Evolutionary conservation across 768 basidiomycete genomes (phyloP).

Genomic region (Termitomyces sp.): DNA sequence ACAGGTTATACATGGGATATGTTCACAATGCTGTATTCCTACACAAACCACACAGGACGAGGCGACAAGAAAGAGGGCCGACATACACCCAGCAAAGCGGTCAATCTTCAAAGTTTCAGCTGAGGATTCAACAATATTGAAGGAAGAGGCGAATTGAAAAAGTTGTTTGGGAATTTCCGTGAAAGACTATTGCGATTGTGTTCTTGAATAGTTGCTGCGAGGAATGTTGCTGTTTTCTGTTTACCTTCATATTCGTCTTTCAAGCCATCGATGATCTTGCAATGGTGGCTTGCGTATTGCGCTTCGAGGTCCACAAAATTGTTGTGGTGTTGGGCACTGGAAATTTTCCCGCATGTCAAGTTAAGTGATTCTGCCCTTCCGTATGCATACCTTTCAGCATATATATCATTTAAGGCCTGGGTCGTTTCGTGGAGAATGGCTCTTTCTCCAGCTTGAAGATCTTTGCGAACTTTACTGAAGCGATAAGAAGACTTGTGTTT

Average conservation of each 20-base stretch:
- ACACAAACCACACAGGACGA: not conserved
- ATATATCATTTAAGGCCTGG: constrained; percentile 43
- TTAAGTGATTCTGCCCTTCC: not conserved
- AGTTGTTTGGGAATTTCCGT: constrained; percentile 47
- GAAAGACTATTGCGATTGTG: constrained; percentile 49
- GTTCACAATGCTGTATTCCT: not conserved
- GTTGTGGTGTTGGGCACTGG: constrained; percentile 53
- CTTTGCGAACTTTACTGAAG: constrained; percentile 47
- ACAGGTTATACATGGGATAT: not conserved
- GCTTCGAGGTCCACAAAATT: constrained; percentile 53
- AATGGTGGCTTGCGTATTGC: constrained; percentile 46
- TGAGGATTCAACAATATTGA: constrained; percentile 19
- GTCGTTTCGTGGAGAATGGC: constrained; percentile 46
- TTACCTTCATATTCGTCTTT: constrained; percentile 43
- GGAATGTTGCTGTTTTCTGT: constrained; percentile 31
- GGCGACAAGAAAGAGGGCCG: not conserved
- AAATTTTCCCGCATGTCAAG: not conserved
- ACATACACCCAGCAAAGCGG: not conserved
- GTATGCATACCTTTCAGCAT: constrained; percentile 38
- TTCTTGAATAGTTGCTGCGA: constrained; percentile 41
- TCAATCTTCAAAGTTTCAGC: constrained; percentile 13
- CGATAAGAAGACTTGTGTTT: constrained; percentile 43
- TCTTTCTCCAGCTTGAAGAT: constrained; percentile 43
- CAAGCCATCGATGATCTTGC: constrained; percentile 36
- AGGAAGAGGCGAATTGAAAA: constrained; percentile 34